A percentile compares a stretch with the other conserved stretches of the same genome.
Evolutionary conservation across 441 rosid species (phyloP).

Genomic region (Populus hybrid): DNA sequence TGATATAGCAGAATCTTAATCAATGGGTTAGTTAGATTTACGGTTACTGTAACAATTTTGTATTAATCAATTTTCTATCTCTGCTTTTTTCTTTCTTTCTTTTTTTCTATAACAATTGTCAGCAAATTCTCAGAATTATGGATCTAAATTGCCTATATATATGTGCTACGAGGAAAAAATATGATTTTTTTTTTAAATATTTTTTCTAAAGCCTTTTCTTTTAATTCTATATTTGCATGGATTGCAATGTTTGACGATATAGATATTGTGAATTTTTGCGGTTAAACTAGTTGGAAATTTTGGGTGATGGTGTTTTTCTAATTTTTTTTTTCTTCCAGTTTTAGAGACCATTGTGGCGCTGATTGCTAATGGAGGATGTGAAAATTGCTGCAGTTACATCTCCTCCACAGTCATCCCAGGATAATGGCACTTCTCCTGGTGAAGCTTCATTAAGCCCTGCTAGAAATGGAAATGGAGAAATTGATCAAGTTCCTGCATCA

Average conservation of each 20-base stretch:
- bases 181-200: background rate
- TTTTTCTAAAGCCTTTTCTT: no score
- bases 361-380: slow-evolving; percentile 52
- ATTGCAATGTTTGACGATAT: background rate
- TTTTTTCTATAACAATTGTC: background rate
- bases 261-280: background rate
- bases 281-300: background rate
- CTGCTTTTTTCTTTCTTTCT: background rate
- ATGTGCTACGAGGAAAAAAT: background rate
- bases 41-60: background rate
- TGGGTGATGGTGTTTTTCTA: background rate
- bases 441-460: slow-evolving; percentile 18
- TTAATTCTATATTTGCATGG: background rate
- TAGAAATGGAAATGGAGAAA: slow-evolving; percentile 33
- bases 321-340: slow-evolving; percentile 14
- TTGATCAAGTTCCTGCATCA: slow-evolving; percentile 19
- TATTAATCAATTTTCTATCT: background rate
- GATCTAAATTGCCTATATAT: background rate
- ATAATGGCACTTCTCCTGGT: slow-evolving; percentile 11
- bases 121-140: background rate
- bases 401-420: slow-evolving; percentile 29
- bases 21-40: background rate
- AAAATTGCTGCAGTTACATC: slow-evolving; percentile 36
- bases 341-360: slow-evolving; percentile 25
- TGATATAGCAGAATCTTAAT: background rate